phyloP scores from a whole-genome alignment of 352 stramenopile genomes.

The Phytophthora crassamura region DNA sequence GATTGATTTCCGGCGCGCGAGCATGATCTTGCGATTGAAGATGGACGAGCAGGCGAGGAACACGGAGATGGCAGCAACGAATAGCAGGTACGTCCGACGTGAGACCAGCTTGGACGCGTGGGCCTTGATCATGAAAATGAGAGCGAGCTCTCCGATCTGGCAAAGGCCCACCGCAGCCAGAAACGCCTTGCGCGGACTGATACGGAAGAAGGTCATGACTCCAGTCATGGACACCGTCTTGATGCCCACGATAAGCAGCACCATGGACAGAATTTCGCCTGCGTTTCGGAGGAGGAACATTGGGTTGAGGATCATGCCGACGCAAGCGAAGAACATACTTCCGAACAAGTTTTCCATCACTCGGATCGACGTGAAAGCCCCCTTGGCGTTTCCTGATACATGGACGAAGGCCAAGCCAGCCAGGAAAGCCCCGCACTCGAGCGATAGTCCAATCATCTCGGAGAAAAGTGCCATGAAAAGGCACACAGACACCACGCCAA shows the following conservation, averaged over 20 bases:
- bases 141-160: constrained; percentile 84
- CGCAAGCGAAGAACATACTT: constrained; percentile 90
- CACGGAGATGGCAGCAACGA: constrained; percentile 80
- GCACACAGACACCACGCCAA: constrained; percentile 87
- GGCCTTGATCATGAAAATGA: constrained; percentile 93
- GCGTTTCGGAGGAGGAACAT: constrained; percentile 83
- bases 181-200: constrained; percentile 77
- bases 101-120: constrained; percentile 85
- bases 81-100: constrained; percentile 81
- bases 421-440: constrained; percentile 87
- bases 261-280: constrained; percentile 84
- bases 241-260: constrained; percentile 77
- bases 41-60: constrained; percentile 86
- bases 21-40: constrained; percentile 75
- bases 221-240: constrained; percentile 78
- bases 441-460: constrained; percentile 80
- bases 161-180: constrained; percentile 78
- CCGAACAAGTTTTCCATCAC: constrained; percentile 91
- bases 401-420: constrained; percentile 85
- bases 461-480: constrained; percentile 88
- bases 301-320: constrained; percentile 89
- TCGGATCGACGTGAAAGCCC: constrained; percentile 82
- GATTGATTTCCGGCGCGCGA: constrained; percentile 65
- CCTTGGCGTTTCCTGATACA: constrained; percentile 66
- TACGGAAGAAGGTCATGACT: constrained; percentile 85